phyloP scores from a whole-genome alignment of 1,284 basidiomycete species.

The Ceratobasidium sp. region DNA sequence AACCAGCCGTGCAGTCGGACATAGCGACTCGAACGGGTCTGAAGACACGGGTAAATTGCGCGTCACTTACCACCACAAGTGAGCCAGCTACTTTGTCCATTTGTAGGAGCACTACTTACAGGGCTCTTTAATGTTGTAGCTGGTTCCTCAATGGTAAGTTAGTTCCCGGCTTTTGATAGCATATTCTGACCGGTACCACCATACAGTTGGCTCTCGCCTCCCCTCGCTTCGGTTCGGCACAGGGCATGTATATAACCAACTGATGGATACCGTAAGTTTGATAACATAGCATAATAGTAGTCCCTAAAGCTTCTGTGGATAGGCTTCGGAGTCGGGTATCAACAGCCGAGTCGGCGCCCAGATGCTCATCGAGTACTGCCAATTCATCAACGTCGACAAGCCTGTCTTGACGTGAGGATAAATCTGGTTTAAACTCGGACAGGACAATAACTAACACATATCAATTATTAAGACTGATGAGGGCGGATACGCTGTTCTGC shows the following conservation, averaged over 20 bases:
- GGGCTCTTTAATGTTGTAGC: too few relatives aligned
- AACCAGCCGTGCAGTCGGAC: constrained; percentile 17
- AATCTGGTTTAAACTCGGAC: not conserved
- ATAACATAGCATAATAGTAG: not conserved
- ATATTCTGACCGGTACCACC: not conserved
- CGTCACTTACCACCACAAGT: too few relatives aligned
- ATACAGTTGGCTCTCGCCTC: not conserved
- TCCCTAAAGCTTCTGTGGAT: not conserved
- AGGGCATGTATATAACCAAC: constrained; percentile 4
- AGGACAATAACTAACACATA: too few relatives aligned
- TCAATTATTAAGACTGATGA: too few relatives aligned
- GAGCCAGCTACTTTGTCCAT: too few relatives aligned
- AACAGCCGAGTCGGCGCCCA: constrained; percentile 45
- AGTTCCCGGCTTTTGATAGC: too few relatives aligned
- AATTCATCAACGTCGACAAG: too few relatives aligned
- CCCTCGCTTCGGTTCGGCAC: constrained; percentile 32
- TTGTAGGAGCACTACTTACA: too few relatives aligned
- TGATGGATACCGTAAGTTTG: not conserved
- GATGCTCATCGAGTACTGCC: constrained; percentile 43
- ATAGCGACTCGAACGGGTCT: not conserved
- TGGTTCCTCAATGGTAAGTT: too few relatives aligned
- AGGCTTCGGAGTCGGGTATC: constrained; percentile 25
- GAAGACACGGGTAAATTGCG: constrained; percentile 29
- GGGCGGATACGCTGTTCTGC: too few relatives aligned
- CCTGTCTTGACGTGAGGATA: too few relatives aligned